Conservation (phyloP, 2,329 filamentous ascomycete species). For the Cladophialophora yegresii region DNA sequence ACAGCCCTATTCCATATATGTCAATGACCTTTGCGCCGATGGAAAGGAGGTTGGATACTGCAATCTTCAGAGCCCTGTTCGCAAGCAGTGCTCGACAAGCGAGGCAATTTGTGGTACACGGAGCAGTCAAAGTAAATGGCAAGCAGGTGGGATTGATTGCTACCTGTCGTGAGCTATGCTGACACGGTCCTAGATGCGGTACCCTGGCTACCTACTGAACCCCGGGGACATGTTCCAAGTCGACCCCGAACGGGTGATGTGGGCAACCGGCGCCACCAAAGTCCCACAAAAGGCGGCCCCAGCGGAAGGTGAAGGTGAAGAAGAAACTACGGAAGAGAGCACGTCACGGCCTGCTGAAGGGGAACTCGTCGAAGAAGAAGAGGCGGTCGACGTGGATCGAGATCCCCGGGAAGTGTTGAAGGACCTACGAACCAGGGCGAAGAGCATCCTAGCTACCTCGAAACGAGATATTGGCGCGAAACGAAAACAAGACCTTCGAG, state of each 20-base stretch:
- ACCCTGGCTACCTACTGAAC: conserved; percentile 91
- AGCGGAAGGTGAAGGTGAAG: conserved; percentile 27
- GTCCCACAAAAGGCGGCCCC: conserved; percentile 39
- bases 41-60: conserved; percentile 89
- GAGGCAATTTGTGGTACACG: conserved; percentile 90
- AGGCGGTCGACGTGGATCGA: conserved; percentile 47
- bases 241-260: conserved; percentile 82
- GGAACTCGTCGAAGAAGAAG: conserved; percentile 36
- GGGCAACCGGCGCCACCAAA: conserved; percentile 77
- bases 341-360: conserved; percentile 26
- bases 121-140: conserved; percentile 91
- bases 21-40: conserved; percentile 92
- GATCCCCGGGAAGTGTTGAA: conserved; percentile 54
- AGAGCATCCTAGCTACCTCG: conserved; percentile 59
- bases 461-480: conserved; percentile 63
- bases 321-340: conserved; percentile 34
- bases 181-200: conserved; percentile 70
- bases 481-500: conserved; percentile 73
- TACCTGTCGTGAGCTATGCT: neutral
- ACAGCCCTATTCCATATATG: conserved; percentile 71
- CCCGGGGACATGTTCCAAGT: conserved; percentile 99
- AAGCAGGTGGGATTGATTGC: conserved; percentile 68
- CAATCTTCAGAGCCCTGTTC: conserved; percentile 89
- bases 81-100: conserved; percentile 91
- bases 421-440: conserved; percentile 59